phyloP scores from a whole-genome alignment of 2,329 filamentous ascomycete species.

The Alternaria burnsii region DNA sequence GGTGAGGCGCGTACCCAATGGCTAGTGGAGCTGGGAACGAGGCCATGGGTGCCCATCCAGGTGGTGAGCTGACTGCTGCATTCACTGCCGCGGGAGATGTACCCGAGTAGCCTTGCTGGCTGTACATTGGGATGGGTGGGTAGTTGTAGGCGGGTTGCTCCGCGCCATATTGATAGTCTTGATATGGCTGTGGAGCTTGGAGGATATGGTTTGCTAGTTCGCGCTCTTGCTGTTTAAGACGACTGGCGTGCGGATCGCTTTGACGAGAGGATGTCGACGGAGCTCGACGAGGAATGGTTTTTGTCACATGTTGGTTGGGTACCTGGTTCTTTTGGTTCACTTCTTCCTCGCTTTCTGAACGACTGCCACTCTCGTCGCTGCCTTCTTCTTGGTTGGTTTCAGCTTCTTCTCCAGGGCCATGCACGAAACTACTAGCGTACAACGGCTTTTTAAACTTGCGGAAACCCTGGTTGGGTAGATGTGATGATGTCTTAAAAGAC shows the following conservation, averaged over 20 bases:
- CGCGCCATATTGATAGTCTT: conserved; percentile 40
- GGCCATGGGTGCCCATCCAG: conserved; percentile 33
- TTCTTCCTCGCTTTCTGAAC: conserved; percentile 28
- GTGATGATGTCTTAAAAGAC: conserved; percentile 18
- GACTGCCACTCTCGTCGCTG: conserved; percentile 22
- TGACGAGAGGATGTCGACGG: conserved; percentile 34
- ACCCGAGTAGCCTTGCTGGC: conserved; percentile 35
- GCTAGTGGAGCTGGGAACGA: conserved; percentile 35
- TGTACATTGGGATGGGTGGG: conserved; percentile 41
- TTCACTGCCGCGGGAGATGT: conserved; percentile 35
- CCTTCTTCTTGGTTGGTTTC: conserved; percentile 18
- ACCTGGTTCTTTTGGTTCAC: conserved; percentile 19
- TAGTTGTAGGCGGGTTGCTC: conserved; percentile 34
- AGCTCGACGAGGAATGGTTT: conserved; percentile 29
- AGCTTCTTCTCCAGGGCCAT: conserved; percentile 30
- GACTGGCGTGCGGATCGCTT: conserved; percentile 37
- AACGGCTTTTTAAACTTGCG: conserved; percentile 40
- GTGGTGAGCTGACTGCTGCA: conserved; percentile 28
- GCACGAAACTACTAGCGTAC: conserved; percentile 45
- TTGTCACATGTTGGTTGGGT: conserved; percentile 25
- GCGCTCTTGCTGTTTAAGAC: conserved; percentile 43
- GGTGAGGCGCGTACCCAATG: conserved; percentile 36
- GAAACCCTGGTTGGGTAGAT: conserved; percentile 21
- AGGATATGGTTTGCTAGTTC: conserved; percentile 47
- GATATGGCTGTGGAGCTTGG: conserved; percentile 47